Base-by-base conservation (phyloP, 108 stramenopile genomes). In the Skeletonema menzelii region DNA sequence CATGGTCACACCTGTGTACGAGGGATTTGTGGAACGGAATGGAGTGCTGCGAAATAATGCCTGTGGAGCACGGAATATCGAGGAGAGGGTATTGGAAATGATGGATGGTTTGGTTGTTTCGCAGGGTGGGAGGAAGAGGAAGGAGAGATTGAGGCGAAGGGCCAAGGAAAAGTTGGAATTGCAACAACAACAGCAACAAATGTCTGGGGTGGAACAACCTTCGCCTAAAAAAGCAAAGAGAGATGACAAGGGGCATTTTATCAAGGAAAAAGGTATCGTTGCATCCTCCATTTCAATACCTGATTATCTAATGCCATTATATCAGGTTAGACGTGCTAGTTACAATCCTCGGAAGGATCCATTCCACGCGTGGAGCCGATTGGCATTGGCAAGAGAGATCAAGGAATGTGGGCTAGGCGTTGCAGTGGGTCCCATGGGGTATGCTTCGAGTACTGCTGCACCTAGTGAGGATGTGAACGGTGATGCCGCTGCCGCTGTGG, bases 21-120 rank as follows among this genome's bases (percentile, higher is more conserved):
- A 96, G 15, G 95, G 95, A 19, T 96, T 88, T 60, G 94, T 91
- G 46, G 94, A 95, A 69, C 68, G 65, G 32, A 85, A 86, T 56
- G 91, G 88, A 1, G 86, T 95, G 27, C 77, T 76, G 5, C 75
- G 87, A 14, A 77, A 79, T 59, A 73, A 69, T 35, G 72, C 91
- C 75, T 67, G 82, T 80, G 56, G 94, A 81, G 78, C 82, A 3
- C 27, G 31, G 60, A 53, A 66, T 22, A 82, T 91, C 82, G 91
- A 92, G 47, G 77, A 91, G 62, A 28, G 70, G 10, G 57, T 88
- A 5, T 65, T 95, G 76, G 46, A 79, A 11, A 73, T 64, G 63
- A 89, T 95, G 89, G 91, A 92, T 64, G 73, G 85, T 65, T 28
- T 79, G 6, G 63, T 87, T 2, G 66, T 87, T 71, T 37, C 76